Evolutionary conservation across 2,329 filamentous ascomycete species (phyloP), one percentile per base, ranked within the genome.

Genomic region (Talaromyces atroroseus): DNA sequence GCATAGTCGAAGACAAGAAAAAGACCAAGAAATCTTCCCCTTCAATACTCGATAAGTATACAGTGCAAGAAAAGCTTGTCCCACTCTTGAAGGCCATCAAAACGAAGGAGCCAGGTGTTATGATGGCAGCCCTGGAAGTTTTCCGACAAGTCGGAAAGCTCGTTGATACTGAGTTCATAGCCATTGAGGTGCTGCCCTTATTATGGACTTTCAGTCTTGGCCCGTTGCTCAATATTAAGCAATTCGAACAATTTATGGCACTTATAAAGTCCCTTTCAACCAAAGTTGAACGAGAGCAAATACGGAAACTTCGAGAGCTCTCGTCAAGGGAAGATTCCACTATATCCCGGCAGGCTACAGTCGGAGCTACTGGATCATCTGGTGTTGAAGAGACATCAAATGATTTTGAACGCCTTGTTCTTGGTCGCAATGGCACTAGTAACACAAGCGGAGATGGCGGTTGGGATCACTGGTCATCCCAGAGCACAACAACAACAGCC

Each of bases 41-140:
- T 0, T 90, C 85, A 1, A 92, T 92, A 2, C 78, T 99, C 26
- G 94, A 99, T 76, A 97, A 97, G 71, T 97, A 94, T 68, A 97
- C 94, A 0, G 92, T 99, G 76, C 94, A 99, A 70, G 94, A 99
- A 69, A 97, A 96, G 76, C 89, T 99, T 34, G 83, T 97, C 0
- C 94, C 94, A 0, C 76, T 97, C 4, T 80, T 99, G 59, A 91
- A 89, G 66, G 91, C 81, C 1, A 97, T 99, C 76, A 97, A 96
- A 74, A 99, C 94, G 0, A 97, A 96, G 69, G 94, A 99, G 70
- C 94, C 94, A 0, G 92, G 91, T 7, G 94, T 99, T 10, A 97
- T 97, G 89, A 88, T 97, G 79, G 92, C 92, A 5, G 88, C 91
- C 0, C 78, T 97, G 34, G 87, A 86, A 55, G 90, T 96, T 1